Conservation (phyloP, 2,329 filamentous ascomycete species). For the Canariomyces notabilis region DNA sequence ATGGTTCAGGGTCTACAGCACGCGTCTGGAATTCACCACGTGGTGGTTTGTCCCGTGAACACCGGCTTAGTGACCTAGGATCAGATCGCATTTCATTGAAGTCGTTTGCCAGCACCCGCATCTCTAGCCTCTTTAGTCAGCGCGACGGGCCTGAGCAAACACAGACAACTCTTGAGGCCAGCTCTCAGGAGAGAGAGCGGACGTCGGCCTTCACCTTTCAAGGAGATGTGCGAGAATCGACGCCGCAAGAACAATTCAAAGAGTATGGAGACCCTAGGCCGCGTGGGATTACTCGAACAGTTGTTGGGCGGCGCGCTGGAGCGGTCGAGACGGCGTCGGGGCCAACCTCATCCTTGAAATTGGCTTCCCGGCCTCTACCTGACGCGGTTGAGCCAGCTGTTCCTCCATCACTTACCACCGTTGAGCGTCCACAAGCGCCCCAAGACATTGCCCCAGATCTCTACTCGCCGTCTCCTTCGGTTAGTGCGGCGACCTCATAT, state of each 20-base stretch:
- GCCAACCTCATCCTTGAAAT: neutral
- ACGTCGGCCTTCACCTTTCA: neutral
- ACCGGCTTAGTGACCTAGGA: no score
- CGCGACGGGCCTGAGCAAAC: constrained; percentile 24
- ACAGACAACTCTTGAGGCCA: constrained; percentile 32
- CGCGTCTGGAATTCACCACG: no score
- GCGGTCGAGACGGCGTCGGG: no score
- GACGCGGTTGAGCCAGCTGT: neutral
- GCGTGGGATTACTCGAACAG: no score
- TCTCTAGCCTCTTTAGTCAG: constrained; percentile 34
- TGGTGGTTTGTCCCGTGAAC: no score
- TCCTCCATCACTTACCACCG: neutral
- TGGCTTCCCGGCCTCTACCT: neutral
- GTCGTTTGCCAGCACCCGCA: constrained; percentile 31
- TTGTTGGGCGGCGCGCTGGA: no score
- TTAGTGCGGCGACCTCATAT: neutral
- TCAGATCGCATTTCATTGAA: neutral
- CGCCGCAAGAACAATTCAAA: no score
- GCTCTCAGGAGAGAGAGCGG: neutral
- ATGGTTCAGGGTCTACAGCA: no score
- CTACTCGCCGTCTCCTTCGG: neutral
- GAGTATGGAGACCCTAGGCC: no score
- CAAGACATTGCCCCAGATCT: neutral
- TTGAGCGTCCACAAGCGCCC: neutral
- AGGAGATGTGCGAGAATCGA: neutral